Conservation (phyloP, 2,329 filamentous ascomycete species). For the Ascochyta fabae region DNA sequence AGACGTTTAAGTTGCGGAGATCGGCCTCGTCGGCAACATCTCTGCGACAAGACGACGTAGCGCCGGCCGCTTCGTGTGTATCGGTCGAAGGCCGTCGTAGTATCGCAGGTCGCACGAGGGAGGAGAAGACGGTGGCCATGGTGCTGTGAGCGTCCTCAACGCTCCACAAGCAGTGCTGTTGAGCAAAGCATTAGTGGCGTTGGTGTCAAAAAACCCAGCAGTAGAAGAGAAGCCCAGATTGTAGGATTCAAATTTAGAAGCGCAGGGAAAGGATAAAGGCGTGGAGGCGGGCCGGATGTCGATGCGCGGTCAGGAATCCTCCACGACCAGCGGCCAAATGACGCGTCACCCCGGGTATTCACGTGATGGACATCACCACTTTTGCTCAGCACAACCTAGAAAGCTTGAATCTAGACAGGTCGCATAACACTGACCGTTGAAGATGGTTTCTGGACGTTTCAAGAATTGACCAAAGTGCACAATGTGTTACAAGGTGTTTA, state of each 20-base stretch:
- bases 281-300: not conserved
- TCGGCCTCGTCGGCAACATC: conserved; percentile 61
- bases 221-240: not conserved
- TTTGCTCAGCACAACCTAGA: not conserved
- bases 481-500: no score
- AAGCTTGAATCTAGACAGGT: no score
- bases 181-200: conserved; percentile 2
- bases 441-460: no score
- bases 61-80: conserved; percentile 12
- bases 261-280: conserved; percentile 1
- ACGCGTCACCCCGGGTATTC: conserved; percentile 5
- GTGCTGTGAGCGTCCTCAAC: conserved; percentile 16
- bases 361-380: conserved; percentile 1
- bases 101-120: conserved; percentile 39
- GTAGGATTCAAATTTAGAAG: conserved; percentile 2
- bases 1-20: conserved; percentile 72
- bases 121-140: conserved; percentile 48
- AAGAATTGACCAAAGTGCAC: no score
- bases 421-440: no score
- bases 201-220: not conserved
- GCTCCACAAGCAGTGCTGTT: conserved; percentile 3
- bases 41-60: conserved; percentile 9
- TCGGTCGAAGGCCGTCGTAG: conserved; percentile 24
- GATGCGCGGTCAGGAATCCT: conserved; percentile 2
- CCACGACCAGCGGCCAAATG: not conserved